Conservation (phyloP, 2,329 filamentous ascomycete genomes). For the Fusarium succisae region DNA sequence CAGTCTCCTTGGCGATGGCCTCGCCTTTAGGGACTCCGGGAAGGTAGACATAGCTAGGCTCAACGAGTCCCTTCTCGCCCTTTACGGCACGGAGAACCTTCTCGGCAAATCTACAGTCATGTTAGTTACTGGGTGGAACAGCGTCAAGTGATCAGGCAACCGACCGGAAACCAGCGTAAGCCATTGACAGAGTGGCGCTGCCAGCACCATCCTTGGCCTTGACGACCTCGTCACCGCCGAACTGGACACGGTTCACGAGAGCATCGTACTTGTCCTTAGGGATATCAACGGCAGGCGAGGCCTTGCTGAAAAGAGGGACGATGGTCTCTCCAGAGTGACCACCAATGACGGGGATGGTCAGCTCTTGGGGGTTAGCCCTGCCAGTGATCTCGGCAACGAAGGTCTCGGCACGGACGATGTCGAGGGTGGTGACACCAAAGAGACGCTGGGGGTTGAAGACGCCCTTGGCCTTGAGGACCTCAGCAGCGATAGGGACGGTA, state of each 20-base stretch:
- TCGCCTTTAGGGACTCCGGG: conserved; percentile 77
- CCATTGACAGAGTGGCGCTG: conserved; percentile 93
- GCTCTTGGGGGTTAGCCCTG: conserved; percentile 82
- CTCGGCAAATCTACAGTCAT: conserved; percentile 79
- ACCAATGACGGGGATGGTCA: conserved; percentile 90
- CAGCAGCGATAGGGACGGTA: conserved; percentile 95
- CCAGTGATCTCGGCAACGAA: conserved; percentile 89
- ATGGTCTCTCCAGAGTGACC: conserved; percentile 99
- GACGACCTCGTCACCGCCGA: conserved; percentile 96
- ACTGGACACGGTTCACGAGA: conserved; percentile 94
- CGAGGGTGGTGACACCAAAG: conserved; percentile 98
- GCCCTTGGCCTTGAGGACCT: conserved; percentile 91
- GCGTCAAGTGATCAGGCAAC: background rate
- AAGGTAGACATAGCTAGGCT: conserved; percentile 96
- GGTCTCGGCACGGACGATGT: conserved; percentile 97
- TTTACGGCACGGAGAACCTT: conserved; percentile 88
- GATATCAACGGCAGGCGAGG: conserved; percentile 80
- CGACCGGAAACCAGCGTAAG: conserved; percentile 91
- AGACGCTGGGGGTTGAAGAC: conserved; percentile 96
- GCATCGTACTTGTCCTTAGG: conserved; percentile 90
- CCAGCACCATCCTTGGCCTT: conserved; percentile 93
- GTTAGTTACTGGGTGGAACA: conserved; percentile 14
- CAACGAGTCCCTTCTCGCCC: conserved; percentile 91
- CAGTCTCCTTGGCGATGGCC: conserved; percentile 83
- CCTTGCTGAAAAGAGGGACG: conserved; percentile 95